Evolutionary conservation across 805 yeast genomes (phyloP), one percentile per base, ranked within the genome.

Genomic region (Cyberlindnera americana): DNA sequence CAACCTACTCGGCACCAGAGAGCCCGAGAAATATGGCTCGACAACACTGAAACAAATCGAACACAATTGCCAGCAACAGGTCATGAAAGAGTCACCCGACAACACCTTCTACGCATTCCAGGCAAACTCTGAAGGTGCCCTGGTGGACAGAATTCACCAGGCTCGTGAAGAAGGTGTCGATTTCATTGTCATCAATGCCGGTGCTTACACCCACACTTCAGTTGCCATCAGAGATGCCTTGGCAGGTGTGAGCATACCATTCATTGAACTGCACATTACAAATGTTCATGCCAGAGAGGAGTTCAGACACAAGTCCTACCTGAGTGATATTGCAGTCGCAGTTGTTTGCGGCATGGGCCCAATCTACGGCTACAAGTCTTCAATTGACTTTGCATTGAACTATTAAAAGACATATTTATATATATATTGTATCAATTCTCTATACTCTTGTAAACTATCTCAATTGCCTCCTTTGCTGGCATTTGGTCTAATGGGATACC

Each of bases 191-290:
- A 70, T 72, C 35, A 72, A 72, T 47, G 77, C 77, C 11, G 77
- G 77, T 34, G 77, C 77, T 9, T 72, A 69, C 49, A 72, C 77
- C 2, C 77, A 72, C 45, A 72, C 77, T 1, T 69, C 75, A 1
- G 68, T 72, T 17, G 77, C 72, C 2, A 61, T 72, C 11, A 64
- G 77, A 41, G 77, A 72, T 50, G 77, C 77, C 5, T 56, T 72
- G 27, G 49, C 70, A 27, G 72, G 70, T 29, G 72, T 72, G 5
- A 68, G 66, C 18, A 71, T 72, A 37, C 77, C 77, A 18, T 72
- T 66, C 46, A 60, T 72, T 21, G 77, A 72, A 49, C 63, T 72
- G 6, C 77, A 72, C 51, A 69, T 72, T 49, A 71, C 77, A 28
- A 72, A 72, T 49, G 72, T 72, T 25, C 77, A 72, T 43, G 71